A percentile compares a stretch with the other conserved stretches of the same genome.
These are phyloP conservation scores for Cyclospora cayetanensis DNA, from an alignment of 169 alveolate species.

Conservation along the genomic window DNA sequence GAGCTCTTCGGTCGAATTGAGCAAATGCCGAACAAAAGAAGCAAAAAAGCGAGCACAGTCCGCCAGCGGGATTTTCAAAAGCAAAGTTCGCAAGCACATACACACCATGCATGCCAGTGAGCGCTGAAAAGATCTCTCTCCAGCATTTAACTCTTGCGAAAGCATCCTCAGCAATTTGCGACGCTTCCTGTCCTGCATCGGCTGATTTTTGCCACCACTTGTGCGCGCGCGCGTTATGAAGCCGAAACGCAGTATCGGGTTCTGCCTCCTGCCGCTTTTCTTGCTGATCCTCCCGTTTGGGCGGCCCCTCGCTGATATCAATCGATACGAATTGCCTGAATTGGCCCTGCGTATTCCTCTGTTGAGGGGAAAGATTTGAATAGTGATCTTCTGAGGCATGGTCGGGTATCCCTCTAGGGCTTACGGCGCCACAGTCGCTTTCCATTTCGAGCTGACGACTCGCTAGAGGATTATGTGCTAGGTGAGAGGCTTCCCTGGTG, in stretches of 20 bases:
- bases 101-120: conserved; percentile 43
- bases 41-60: conserved; percentile 27
- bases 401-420: too few species aligned
- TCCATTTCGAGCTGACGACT: too few species aligned
- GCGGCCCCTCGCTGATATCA: neutral
- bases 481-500: neutral
- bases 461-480: too few species aligned
- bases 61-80: conserved; percentile 7
- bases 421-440: too few species aligned
- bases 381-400: too few species aligned
- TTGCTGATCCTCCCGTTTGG: neutral
- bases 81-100: conserved; percentile 31
- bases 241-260: neutral
- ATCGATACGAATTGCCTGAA: neutral
- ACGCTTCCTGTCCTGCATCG: neutral
- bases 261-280: too few species aligned
- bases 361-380: too few species aligned
- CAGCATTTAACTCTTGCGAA: neutral
- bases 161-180: conserved; percentile 13
- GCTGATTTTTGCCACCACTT: neutral
- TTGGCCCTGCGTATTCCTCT: neutral
- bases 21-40: conserved; percentile 33
- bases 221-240: neutral
- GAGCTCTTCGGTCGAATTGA: conserved; percentile 17
- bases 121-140: conserved; percentile 10